Base-by-base conservation (phyloP, 768 basidiomycete genomes). In the Collybiopsis luxurians region DNA sequence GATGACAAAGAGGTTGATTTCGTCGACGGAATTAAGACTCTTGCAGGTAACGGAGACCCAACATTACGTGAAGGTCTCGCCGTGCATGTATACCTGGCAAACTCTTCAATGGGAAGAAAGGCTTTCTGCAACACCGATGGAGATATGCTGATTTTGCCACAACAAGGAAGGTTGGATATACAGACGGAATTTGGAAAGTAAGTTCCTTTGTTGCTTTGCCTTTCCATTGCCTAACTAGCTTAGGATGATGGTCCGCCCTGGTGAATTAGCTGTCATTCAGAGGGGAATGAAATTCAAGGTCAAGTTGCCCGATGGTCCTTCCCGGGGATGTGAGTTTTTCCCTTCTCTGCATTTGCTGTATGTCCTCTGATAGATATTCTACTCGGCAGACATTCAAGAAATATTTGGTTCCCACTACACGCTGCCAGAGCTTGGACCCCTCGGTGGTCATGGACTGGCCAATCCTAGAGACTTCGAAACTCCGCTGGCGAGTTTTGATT, bases 131-230 rank as follows among this genome's bases (percentile, higher is more conserved):
- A 84, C 63, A 82, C 75, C 45, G 85, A 87, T 60, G 85, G 86
- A 6, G 85, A 87, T 67, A 80, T 86, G 74, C 69, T 87, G 64
- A 82, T 89, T 63, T 70, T 87, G 17, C 86, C 86, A 9, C 80
- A 86, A 64, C 76, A 81, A 63, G 86, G 86, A 4, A 74, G 84
- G 12, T 69, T 88, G 59, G 85, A 87, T 64, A 79, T 89, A 40
- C 85, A 85, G 67, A 87, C 86, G 2, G 86, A 89, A 67, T 80
- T 84, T 59, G 86, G 86, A 52, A 82, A 77, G 84, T 85, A 60
- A 61, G 81, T 72, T 30, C 2, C 30, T 13, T 43, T 23, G 23
- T 27, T 59, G 6, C 23, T 0, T 43, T 5, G 45, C 11, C 5
- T 13, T 13, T 34, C 31, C 31, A 13, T 34, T 34, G 31, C 31